Evolutionary conservation across 768 basidiomycete genomes (phyloP).

Genomic region (Tricholoma matsutake): DNA sequence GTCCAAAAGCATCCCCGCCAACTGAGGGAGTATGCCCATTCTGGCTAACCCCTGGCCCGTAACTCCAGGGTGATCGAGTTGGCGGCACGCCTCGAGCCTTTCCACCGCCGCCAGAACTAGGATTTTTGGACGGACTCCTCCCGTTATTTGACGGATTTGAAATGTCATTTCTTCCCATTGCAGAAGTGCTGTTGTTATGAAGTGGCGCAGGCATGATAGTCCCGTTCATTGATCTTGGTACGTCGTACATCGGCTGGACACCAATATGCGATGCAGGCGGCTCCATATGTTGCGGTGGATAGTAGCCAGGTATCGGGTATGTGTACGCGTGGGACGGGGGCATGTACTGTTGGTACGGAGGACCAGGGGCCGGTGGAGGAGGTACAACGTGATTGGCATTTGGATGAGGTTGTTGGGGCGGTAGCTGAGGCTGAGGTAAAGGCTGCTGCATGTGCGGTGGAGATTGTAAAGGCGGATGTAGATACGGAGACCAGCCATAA

Average conservation of each 20-base stretch:
- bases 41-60: constrained; percentile 58
- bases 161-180: constrained; percentile 27
- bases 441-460: constrained; percentile 31
- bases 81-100: constrained; percentile 29
- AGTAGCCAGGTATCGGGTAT: constrained; percentile 29
- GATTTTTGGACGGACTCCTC: constrained; percentile 27
- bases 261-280: constrained; percentile 22
- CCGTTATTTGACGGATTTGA: constrained; percentile 29
- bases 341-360: constrained; percentile 35
- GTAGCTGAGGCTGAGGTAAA: constrained; percentile 28
- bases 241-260: constrained; percentile 26
- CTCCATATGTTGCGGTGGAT: constrained; percentile 23
- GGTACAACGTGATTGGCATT: constrained; percentile 19
- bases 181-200: constrained; percentile 21
- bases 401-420: constrained; percentile 24
- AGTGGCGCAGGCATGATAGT: constrained; percentile 16
- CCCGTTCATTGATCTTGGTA: constrained; percentile 26
- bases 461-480: constrained; percentile 28
- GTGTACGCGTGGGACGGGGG: constrained; percentile 28
- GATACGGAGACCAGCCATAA: constrained; percentile 38
- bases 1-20: constrained; percentile 56
- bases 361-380: constrained; percentile 27
- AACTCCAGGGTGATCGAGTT: constrained; percentile 62
- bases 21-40: constrained; percentile 38
- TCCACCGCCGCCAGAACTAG: constrained; percentile 26